Base-by-base conservation (phyloP, 2,329 filamentous ascomycete species). In the Calonectria henricotiae region DNA sequence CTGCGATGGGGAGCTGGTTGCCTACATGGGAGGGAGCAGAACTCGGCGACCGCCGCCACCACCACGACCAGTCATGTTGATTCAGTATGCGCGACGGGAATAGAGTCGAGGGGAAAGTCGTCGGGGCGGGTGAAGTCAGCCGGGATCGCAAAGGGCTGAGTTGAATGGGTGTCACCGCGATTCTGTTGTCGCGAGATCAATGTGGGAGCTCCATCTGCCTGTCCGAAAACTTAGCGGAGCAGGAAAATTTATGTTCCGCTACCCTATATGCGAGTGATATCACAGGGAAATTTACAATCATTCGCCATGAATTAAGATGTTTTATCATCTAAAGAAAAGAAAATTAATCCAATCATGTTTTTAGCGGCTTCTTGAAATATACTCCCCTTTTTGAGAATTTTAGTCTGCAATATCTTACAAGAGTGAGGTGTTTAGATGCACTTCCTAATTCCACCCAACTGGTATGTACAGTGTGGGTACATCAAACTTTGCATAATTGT, bases 41-140 rank as follows among this genome's bases (percentile, higher is more conserved):
- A 90, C 88, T 78, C 89, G 87, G 83, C 89, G 88, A 78, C 87
- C 86, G 80, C 88, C 87, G 79, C 86, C 88, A 80, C 88, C 88
- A 77, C 87, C 87, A 78, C 89, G 87, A 79, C 89, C 89, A 76
- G 87, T 88, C 89, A 90, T 90, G 62, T 60, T 77, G 68, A 62
- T 64, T 68, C 47, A 3, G 6, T 37, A 30, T 62, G 60, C 64
- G 71, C 69, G 67, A 73, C 65, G 44, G 11, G n/a, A 65, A 27
- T 43, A 37, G 11, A 12, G 15, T 60, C 8, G 63, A 41, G 7
- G 9, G 17, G 11, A 35, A 23, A 3, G 44, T 71, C 51, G 60
- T 65, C 55, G 55, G 62, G 47, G 44, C 64, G 44, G 39, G 35
- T 13, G 27, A 61, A 43, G 51, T 43, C 55, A 15, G 65, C 30